Evolutionary conservation across 2,329 filamentous ascomycete species (phyloP).

Genomic region (Talaromyces funiculosus): DNA sequence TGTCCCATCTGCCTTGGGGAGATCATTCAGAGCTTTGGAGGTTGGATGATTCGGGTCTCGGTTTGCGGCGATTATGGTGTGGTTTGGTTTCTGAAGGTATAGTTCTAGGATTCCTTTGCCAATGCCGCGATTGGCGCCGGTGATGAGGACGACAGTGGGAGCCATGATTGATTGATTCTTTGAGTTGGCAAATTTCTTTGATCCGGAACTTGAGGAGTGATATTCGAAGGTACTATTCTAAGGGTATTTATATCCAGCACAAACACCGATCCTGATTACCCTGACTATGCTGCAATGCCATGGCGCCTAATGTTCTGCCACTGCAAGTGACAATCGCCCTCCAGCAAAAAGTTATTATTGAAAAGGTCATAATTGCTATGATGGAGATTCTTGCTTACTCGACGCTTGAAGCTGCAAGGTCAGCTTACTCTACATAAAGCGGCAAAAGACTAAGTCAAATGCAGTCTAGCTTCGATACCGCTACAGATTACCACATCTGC

Average conservation of each 20-base stretch:
- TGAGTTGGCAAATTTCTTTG: neutral
- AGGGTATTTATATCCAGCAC: neutral
- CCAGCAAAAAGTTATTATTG: neutral
- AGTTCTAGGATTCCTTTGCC: slow-evolving; percentile 4
- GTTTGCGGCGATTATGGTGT: slow-evolving; percentile 6
- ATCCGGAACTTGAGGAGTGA: neutral
- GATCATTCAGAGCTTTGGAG: neutral
- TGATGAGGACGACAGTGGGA: slow-evolving; percentile 5
- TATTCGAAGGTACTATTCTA: neutral
- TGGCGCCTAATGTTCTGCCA: neutral
- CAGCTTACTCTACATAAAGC: neutral
- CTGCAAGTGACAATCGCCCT: neutral
- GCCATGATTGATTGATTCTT: neutral
- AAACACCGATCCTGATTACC: neutral
- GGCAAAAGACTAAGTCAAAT: neutral
- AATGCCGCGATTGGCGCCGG: slow-evolving; percentile 3
- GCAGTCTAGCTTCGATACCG: neutral
- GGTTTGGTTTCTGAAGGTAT: slow-evolving; percentile 6
- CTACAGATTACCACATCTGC: neutral
- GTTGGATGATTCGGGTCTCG: neutral
- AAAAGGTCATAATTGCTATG: neutral
- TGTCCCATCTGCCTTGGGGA: slow-evolving; percentile 34
- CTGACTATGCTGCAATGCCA: neutral
- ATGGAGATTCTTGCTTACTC: neutral
- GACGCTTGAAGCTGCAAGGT: neutral